phyloP scores from a whole-genome alignment of 2,329 filamentous ascomycete genomes.

The Microsporum audouinii region DNA sequence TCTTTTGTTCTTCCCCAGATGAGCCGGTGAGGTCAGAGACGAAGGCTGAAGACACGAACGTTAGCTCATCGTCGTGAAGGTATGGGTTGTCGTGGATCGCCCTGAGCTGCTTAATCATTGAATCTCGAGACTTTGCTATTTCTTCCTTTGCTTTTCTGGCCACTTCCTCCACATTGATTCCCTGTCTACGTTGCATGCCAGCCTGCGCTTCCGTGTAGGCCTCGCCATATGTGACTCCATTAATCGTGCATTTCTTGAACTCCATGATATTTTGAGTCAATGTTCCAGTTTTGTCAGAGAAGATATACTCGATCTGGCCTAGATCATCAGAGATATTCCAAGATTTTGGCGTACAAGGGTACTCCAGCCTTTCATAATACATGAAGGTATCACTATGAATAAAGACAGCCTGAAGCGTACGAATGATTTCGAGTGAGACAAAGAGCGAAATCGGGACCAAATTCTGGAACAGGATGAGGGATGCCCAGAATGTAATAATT shows the following conservation, averaged over 20 bases:
- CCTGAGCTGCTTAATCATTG: slow-evolving; percentile 60
- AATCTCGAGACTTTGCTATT: slow-evolving; percentile 64
- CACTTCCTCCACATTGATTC: slow-evolving; percentile 75
- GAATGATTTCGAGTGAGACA: slow-evolving; percentile 91
- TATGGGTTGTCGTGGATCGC: slow-evolving; percentile 81
- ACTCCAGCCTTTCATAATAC: slow-evolving; percentile 92
- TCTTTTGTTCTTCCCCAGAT: slow-evolving; percentile 62
- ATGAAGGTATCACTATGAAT: slow-evolving; percentile 93
- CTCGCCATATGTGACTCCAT: slow-evolving; percentile 91
- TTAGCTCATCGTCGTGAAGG: slow-evolving; percentile 76
- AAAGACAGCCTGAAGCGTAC: slow-evolving; percentile 86
- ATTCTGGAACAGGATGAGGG: slow-evolving; percentile 91
- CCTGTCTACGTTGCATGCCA: slow-evolving; percentile 86
- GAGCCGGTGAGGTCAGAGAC: slow-evolving; percentile 70
- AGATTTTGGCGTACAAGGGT: slow-evolving; percentile 90
- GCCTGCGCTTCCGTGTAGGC: slow-evolving; percentile 95
- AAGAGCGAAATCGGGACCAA: slow-evolving; percentile 97
- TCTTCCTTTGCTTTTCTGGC: slow-evolving; percentile 58
- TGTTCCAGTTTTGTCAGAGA: slow-evolving; percentile 88
- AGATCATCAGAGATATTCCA: slow-evolving; percentile 99
- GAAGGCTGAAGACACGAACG: slow-evolving; percentile 85
- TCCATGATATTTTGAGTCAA: slow-evolving; percentile 94
- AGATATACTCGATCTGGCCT: slow-evolving; percentile 97
- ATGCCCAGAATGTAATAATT: slow-evolving; percentile 94
- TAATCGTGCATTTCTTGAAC: slow-evolving; percentile 96